Base-by-base conservation (phyloP, 2,329 filamentous ascomycete species). In the Septoria petroselini region DNA sequence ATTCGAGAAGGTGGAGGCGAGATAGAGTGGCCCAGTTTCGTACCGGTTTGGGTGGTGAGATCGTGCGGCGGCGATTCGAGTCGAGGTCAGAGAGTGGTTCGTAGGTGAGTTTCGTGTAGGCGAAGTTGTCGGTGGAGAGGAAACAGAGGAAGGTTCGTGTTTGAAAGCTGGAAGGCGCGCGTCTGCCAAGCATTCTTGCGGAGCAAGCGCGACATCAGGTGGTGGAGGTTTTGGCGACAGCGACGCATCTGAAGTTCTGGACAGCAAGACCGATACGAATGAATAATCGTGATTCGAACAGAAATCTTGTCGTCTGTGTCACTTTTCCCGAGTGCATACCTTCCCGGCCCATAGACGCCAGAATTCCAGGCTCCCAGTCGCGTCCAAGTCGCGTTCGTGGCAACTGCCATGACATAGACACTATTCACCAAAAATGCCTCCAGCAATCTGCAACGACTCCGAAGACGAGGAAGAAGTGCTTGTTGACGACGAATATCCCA, bases 1-100 rank as follows among this genome's bases (percentile, higher is more conserved):
- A 45, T 50, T 44, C 25, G 46, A 33, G 53, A 48, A 49, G 45
- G 43, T 41, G 31, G 44, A 47, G 52, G 14, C 38, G 37, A 45
- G 50, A 39, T 50, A 39, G 44, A 42, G 43, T 40, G 42, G 40
- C 25, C 58, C 55, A 51, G 54, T 35, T 61, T 42, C 50, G 52
- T 45, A 54, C 55, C 52, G 50, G 54, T 58, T 14, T 47, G 19
- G 14, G 30, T 39, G 38, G 42, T 55, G 54, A 14, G 15, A 35
- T 44, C 39, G 52, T 54, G 52, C 18, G 35, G 15, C 48, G 21
- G 43, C 18, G 11, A 47, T 31, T 41, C 41, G 44, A 45, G 18
- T 39, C 46, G 43, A 50, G 50, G 45, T 55, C 48, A 46, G 37
- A 43, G 60, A 53, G 41, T 23, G 21, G 30, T 30, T 19, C n/a